phyloP scores from a whole-genome alignment of 2,329 filamentous ascomycete genomes.

The Ilyonectria robusta region DNA sequence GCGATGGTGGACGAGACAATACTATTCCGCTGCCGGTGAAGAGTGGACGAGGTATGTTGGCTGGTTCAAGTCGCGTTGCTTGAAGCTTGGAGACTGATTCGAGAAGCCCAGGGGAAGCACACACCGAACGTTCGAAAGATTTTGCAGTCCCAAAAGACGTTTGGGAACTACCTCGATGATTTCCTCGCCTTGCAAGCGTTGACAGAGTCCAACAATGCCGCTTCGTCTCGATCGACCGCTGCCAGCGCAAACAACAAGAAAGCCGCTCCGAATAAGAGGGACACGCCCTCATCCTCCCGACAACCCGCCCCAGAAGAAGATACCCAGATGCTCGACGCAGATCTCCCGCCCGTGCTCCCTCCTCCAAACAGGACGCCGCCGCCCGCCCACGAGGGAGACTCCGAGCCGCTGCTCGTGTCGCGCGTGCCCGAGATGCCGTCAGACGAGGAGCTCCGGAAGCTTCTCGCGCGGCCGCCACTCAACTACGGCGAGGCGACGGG shows the following conservation, averaged over 20 bases:
- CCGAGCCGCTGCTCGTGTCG: slow-evolving; percentile 71
- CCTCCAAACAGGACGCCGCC: slow-evolving; percentile 53
- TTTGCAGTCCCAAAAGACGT: slow-evolving; percentile 85
- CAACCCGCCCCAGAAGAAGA: slow-evolving; percentile 44
- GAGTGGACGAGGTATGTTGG: slow-evolving; percentile 57
- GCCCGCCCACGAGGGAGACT: slow-evolving; percentile 62
- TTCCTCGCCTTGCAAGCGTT: slow-evolving; percentile 76
- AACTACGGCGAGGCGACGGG: slow-evolving; percentile 76
- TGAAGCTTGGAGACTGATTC: slow-evolving; percentile 23
- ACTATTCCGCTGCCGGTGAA: slow-evolving; percentile 78
- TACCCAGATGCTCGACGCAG: slow-evolving; percentile 45
- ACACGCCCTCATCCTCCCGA: slow-evolving; percentile 42
- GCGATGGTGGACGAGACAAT: slow-evolving; percentile 81
- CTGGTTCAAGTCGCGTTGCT: neutral
- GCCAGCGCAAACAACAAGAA: slow-evolving; percentile 50
- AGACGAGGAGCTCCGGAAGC: slow-evolving; percentile 73
- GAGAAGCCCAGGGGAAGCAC: slow-evolving; percentile 66
- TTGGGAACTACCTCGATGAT: slow-evolving; percentile 86
- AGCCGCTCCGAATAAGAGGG: slow-evolving; percentile 45
- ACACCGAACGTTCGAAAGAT: slow-evolving; percentile 83
- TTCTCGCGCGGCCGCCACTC: slow-evolving; percentile 76
- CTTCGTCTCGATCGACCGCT: slow-evolving; percentile 51
- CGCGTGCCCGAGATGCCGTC: slow-evolving; percentile 71
- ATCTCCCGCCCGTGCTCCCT: slow-evolving; percentile 52
- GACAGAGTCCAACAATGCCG: slow-evolving; percentile 54